Base-by-base conservation (phyloP, 768 basidiomycete species). In the Trametes cubensis region DNA sequence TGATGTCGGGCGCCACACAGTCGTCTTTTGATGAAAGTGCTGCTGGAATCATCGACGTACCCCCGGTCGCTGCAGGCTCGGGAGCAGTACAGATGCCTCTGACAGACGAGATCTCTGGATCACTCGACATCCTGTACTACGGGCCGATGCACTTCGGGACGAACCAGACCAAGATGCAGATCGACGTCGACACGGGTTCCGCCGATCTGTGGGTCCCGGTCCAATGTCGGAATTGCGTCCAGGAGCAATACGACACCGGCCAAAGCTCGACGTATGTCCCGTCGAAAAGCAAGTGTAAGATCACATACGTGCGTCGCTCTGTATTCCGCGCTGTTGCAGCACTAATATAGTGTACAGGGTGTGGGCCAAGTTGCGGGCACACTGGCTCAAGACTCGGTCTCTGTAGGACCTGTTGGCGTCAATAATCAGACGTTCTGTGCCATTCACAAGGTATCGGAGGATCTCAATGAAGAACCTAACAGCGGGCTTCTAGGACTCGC, bases 181-280 rank as follows among this genome's bases (percentile, higher is more conserved):
- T 89, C 38, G 83, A 87, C 70, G 75, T 89, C 64, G 89, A 90
- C 71, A 89, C 88, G 3, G 86, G 88, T 52, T 86, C 84, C 7
- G 77, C 83, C 38, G 89, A 90, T 69, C 76, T 87, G n/a, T 89
- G 87, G 84, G 70, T 81, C 20, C 78, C 81, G 28, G 70, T 73
- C 15, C 55, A 69, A 46, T 85, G 84, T 66, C 15, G 48, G 1
- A 40, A 65, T 17, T 85, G 84, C 61, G 62, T 63, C n/a, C 69
- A 73, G 49, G 69, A 54, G 15, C 77, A 78, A 57, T 85, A 81
- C 62, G 60, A 77, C 21, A 62, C 77, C 2, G 58, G 57, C 5
- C 62, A 64, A 18, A 86, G 84, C 66, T 72, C 70, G 5, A 81
- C 83, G 4, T 85, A 75, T 66, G 63, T 45, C 10, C 66, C 75